Base-by-base conservation (phyloP, 257 asterid species). In the Lithospermum erythrorhizon region DNA sequence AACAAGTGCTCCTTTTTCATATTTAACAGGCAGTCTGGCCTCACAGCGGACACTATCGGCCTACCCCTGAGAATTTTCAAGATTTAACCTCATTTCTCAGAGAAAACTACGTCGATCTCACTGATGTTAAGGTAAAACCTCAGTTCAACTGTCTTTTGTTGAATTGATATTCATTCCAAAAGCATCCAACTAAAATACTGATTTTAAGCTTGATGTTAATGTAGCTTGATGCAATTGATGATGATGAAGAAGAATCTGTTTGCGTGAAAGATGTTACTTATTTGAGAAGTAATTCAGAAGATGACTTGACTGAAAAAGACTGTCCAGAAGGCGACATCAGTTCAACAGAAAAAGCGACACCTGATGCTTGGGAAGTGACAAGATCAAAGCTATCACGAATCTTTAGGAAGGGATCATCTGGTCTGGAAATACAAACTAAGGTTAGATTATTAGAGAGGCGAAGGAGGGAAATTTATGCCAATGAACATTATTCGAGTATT, bases 31-130 rank as follows among this genome's bases (percentile, higher is more conserved):
- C 95, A 59, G 93, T 88, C 45, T 91, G 98, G 98, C 98, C 96
- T 76, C 95, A 90, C 76, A 90, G 95, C 61, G 98, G 98, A 35
- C 98, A 90, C 72, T 90, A 90, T 68, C 81, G 78, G 30, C 96
- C 96, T 11, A 90, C 98, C 6, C 82, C 83, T 9, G 98, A 90
- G 64, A 90, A 87, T 64, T 90, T 90, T 58, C 83, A 82, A 65
- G 95, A 90, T 53, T 81, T 87, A 61, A 53, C 78, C 66, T 73
- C 83, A 23, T 90, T 87, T 72, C 81, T 90, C 23, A 70, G 30
- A 61, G 96, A 90, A 60, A 81, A 76, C 67, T 66, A 81, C 32
- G 83, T 85, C 35, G 89, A 87, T 67, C 94, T 90, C 61, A 67
- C 65, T 27, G 74, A 74, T 69, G 96, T 90, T 65, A 79, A 85